Conservation (phyloP, 139 green algal species). For the Diplosphaera chodatii region DNA sequence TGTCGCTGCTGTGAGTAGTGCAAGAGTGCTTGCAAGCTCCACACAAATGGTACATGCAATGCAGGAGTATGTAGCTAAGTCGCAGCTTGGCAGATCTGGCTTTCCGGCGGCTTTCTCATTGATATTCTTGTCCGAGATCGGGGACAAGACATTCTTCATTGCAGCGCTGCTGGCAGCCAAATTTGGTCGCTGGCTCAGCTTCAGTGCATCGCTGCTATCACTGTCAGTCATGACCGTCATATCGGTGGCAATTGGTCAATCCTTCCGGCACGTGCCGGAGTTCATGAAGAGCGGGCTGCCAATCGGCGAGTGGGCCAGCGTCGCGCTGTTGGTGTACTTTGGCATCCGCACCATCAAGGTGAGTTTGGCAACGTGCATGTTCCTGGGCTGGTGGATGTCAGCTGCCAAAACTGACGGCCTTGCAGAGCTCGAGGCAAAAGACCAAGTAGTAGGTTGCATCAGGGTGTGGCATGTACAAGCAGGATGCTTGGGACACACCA, state of each 20-base stretch:
- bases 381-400: no score
- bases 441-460: no score
- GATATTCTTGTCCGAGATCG: constrained; percentile 94
- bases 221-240: constrained; percentile 88
- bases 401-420: no score
- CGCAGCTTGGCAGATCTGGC: constrained; percentile 65
- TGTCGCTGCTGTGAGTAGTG: no score
- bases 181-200: constrained; percentile 54
- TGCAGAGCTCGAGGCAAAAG: no score
- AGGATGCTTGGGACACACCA: constrained; percentile 19
- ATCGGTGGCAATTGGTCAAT: constrained; percentile 82
- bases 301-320: constrained; percentile 72
- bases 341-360: constrained; percentile 71
- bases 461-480: not conserved
- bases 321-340: constrained; percentile 90
- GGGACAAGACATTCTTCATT: constrained; percentile 99
- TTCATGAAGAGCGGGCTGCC: constrained; percentile 68
- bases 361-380: not conserved
- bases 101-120: constrained; percentile 92
- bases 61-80: constrained; percentile 31
- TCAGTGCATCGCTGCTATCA: constrained; percentile 53
- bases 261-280: constrained; percentile 72
- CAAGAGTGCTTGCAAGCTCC: no score
- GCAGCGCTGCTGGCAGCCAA: constrained; percentile 90
- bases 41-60: not conserved